These are phyloP conservation scores for Amauroascus verrucosus DNA, from an alignment of 2,329 filamentous ascomycete species.

Conservation along the genomic window DNA sequence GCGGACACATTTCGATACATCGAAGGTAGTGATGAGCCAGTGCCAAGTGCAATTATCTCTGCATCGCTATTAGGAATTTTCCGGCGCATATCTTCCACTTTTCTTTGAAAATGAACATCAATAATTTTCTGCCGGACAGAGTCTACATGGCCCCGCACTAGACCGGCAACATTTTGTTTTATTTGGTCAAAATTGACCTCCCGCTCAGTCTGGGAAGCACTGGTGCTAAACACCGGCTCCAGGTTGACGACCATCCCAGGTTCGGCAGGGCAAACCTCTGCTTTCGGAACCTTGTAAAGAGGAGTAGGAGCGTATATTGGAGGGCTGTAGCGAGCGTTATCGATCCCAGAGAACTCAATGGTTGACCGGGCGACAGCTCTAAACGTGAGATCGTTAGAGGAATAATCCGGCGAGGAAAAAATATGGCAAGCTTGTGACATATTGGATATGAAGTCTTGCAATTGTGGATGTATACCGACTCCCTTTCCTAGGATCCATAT, in stretches of 20 bases:
- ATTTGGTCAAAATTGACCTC: slow-evolving; percentile 21
- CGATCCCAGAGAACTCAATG: slow-evolving; percentile 60
- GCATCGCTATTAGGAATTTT: slow-evolving; percentile 63
- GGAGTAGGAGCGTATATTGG: slow-evolving; percentile 54
- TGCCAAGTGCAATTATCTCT: slow-evolving; percentile 79
- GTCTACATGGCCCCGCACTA: slow-evolving; percentile 1
- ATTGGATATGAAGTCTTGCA: slow-evolving; percentile 60
- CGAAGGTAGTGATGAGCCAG: slow-evolving; percentile 79
- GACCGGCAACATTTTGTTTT: slow-evolving; percentile 9
- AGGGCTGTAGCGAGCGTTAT: slow-evolving; percentile 60
- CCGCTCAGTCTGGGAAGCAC: slow-evolving; percentile 23
- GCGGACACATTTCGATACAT: slow-evolving; percentile 93
- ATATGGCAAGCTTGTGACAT: slow-evolving; percentile 58
- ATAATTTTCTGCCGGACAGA: slow-evolving; percentile 19
- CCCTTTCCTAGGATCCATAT: slow-evolving; percentile 73
- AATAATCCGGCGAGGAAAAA: slow-evolving; percentile 63
- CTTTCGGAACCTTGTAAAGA: slow-evolving; percentile 22
- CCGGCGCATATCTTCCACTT: slow-evolving; percentile 41
- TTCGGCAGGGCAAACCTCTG: slow-evolving; percentile 24
- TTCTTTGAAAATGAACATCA: slow-evolving; percentile 25
- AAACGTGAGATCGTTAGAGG: slow-evolving; percentile 64
- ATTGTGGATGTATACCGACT: slow-evolving; percentile 50
- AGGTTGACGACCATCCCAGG: slow-evolving; percentile 37
- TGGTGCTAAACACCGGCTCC: slow-evolving; percentile 36
- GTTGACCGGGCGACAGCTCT: slow-evolving; percentile 56